Evolutionary conservation across 2,329 filamentous ascomycete species (phyloP), one percentile per base, ranked within the genome.

Genomic region (Penicillium sp.): DNA sequence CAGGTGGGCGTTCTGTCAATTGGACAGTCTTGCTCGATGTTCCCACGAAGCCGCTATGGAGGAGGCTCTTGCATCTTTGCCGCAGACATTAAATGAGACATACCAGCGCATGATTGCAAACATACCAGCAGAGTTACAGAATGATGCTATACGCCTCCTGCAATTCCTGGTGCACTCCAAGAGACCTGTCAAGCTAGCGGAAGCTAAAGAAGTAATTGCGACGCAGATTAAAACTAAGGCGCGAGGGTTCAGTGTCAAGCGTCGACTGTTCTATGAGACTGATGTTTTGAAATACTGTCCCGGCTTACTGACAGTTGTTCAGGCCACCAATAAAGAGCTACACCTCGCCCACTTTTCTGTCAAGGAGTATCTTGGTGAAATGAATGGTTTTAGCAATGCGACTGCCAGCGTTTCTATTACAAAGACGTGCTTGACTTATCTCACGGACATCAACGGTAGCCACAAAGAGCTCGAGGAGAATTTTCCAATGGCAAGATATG

Each of bases 301-400:
- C 23, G 19, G 46, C 15, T n/a, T 21, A 48, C 11, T 48, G 23
- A 48, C 23, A 26, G 23, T 26, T 26, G 23, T 48, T 48, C 19
- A 48, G 17, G 46, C 46, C 46, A 48, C 46, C 23, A 21, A 48
- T 15, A 48, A 48, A 48, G 46, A 48, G 19, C 46, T 48, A 17
- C 46, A 48, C 23, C 46, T 48, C 19, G 46, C 46, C 46, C 46
- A 48, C 46, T 48, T 48, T 48, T 48, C 46, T 48, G 46, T 48
- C 19, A 48, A 48, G 19, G 46, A 48, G 46, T 48, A 48, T 21
- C 46, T 48, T 48, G 17, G n/a, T 21, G 19, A 21, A 48, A 11
- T 17, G 13, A 21, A 48, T 48, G 9, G 9, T 21, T 48, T 48
- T 48, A 23, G 23, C 46, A 48, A 19, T 48, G 23, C 19, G 19